Evolutionary conservation across 164 flowering plant species (phyloP), one percentile per base, ranked within the genome.

Genomic region (Piper betle): DNA sequence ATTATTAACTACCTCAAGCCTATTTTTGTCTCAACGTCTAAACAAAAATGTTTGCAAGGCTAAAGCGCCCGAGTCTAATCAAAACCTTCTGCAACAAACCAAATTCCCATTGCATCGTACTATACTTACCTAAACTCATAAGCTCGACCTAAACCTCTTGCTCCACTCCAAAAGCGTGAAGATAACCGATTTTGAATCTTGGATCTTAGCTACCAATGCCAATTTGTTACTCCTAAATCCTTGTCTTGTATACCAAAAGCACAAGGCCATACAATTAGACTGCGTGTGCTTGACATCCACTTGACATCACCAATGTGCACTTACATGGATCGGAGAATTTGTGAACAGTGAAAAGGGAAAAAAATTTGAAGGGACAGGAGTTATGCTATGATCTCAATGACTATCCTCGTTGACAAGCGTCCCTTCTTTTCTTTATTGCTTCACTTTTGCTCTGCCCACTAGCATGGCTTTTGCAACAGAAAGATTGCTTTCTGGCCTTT

Each of bases 361-460:
- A 1, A 43, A 43, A 15, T 2, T 3, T 3, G 12, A 15, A 15
- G 50, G 50, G 50, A 43, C 12, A 7, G 50, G 50, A 15, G 50
- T 8, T 10, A 7, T 10, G 8, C 12, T 43, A 15, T 15, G 1
- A 43, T 10, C 50, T 71, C 69, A 61, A 25, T 43, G 53, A 62
- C 70, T 74, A 70, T 70, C 75, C 79, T 73, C 67, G 75, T 75
- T 75, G 79, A 75, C 75, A 62, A 64, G 37, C 5, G 63, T 43
- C 4, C 52, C 38, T 53, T 25, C 40, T n/a, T 25, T 52, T n/a
- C n/a, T 20, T 62, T 52, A 56, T 33, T 52, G 50, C 62, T 3
- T 43, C 50, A 1, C 17, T 58, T 37, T 37, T 57, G 16, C 3
- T 1, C 33, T 39, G 13, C 50, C 39, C 63, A 20, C 16, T 38